A percentile compares a stretch with the other conserved stretches of the same genome.
Evolutionary conservation across 352 stramenopile genomes (phyloP).

Genomic region (Globisporangium spinosum): DNA sequence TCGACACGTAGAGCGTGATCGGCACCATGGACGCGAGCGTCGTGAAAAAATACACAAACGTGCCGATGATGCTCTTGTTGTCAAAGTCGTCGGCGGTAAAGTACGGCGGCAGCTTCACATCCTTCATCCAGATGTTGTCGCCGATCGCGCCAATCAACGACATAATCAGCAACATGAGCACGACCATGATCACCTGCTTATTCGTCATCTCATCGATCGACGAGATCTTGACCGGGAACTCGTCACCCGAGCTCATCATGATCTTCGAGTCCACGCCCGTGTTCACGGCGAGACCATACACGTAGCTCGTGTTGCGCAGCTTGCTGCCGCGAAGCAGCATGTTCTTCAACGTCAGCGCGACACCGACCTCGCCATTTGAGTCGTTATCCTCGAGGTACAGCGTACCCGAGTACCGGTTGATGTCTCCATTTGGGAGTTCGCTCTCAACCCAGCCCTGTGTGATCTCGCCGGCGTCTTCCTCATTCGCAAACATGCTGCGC

Average conservation of each 20-base stretch:
- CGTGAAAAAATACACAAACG: slow-evolving; percentile 85
- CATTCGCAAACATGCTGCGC: slow-evolving; percentile 60
- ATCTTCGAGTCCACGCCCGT: slow-evolving; percentile 92
- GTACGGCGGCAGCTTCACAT: slow-evolving; percentile 33
- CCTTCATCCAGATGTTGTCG: slow-evolving; percentile 52
- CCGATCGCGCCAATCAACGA: slow-evolving; percentile 63
- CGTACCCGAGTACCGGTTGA: slow-evolving; percentile 76
- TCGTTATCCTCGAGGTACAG: slow-evolving; percentile 57
- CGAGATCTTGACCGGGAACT: slow-evolving; percentile 79
- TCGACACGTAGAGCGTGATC: slow-evolving; percentile 87
- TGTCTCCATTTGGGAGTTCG: slow-evolving; percentile 77
- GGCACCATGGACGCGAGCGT: slow-evolving; percentile 83
- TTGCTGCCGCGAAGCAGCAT: slow-evolving; percentile 89
- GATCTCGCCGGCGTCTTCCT: slow-evolving; percentile 60
- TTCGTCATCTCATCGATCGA: slow-evolving; percentile 87
- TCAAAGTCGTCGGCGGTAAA: slow-evolving; percentile 14
- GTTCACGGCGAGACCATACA: slow-evolving; percentile 91
- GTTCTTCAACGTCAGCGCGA: slow-evolving; percentile 82
- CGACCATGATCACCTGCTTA: slow-evolving; percentile 78
- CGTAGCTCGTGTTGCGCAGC: slow-evolving; percentile 86
- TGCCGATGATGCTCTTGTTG: slow-evolving; percentile 44
- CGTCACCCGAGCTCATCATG: slow-evolving; percentile 86
- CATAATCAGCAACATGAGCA: slow-evolving; percentile 68
- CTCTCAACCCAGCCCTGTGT: slow-evolving; percentile 74
- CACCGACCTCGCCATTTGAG: slow-evolving; percentile 35